phyloP scores from a whole-genome alignment of 148 eudicot species.

The Nyssa sinensis region DNA sequence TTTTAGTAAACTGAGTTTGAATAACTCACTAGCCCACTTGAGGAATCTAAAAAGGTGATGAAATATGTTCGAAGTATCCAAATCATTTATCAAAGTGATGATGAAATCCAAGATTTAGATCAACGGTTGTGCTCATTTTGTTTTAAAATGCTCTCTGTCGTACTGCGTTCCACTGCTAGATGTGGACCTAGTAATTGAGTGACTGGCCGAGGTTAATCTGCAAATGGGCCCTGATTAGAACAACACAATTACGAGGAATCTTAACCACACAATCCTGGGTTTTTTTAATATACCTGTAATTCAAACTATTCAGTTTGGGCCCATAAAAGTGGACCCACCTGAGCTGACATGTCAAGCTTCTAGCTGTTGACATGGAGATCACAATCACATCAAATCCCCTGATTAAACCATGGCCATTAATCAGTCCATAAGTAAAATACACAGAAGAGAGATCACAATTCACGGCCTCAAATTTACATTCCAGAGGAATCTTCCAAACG shows the following conservation, averaged over 20 bases:
- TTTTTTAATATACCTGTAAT: neutral
- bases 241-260: no score
- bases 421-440: neutral
- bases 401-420: constrained; percentile 21
- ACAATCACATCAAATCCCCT: constrained; percentile 11
- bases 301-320: neutral
- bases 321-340: neutral
- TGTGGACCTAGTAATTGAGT: neutral
- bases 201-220: neutral
- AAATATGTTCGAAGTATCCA: no score
- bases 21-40: no score
- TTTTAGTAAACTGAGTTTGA: no score
- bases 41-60: no score
- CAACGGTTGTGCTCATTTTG: neutral
- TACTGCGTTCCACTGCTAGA: no score
- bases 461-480: constrained; percentile 30
- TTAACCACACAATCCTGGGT: neutral
- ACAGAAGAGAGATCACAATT: constrained; percentile 16
- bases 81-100: no score
- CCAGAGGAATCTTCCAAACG: neutral
- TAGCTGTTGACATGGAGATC: neutral
- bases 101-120: neutral
- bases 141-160: no score
- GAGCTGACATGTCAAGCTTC: constrained; percentile 11
- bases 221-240: neutral